Base-by-base conservation (phyloP, 1,284 basidiomycete species). In the Sporisorium exsertum region DNA sequence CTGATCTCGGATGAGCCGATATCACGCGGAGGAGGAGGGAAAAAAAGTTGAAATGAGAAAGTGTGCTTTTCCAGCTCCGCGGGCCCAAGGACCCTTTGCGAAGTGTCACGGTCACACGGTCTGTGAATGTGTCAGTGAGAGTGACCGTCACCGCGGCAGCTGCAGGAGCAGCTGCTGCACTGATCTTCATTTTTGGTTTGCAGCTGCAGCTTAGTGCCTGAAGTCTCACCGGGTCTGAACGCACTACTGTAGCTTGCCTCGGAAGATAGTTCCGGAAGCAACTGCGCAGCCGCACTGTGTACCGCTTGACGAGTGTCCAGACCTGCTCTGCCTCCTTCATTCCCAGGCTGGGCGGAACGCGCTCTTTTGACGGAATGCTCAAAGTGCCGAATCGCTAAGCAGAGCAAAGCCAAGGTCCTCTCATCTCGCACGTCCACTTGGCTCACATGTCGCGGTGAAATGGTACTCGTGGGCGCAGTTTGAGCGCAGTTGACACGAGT, bases 261-360 rank as follows among this genome's bases (percentile, higher is more conserved):
- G 62, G 62, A 58, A 46, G 26, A 32, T 13, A 16, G 29, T 43
- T 47, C 61, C 53, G 61, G 47, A 26, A 49, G 47, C 42, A 37
- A 33, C 54, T n/a, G 27, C 37, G 18, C 37, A 43, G 5, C 8
- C 16, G 37, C 37, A 5, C 18, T 4, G 3, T 16, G 37, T 40
- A 40, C 37, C 37, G 37, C 37, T 5, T 16, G 16, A 40, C 4
- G 8, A 2, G 16, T 40, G 37, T 40, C 37, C 37, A 40, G 37
- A 18, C 37, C 37, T 40, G 4, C 16, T 18, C 13, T 37, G 3
- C 13, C 3, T 15, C 3, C 15, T 37, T 37, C 35, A 37, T 15
- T 37, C 13, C 8, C 35, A 15, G 35, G 3, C 35, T 35, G 33
- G 33, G 33, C 33, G 33, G 3, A 35, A 32, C 29, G 29, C 29